These are phyloP conservation scores for Ramichloridium luteum DNA, from an alignment of 2,329 filamentous ascomycete genomes.

Conservation along the genomic window DNA sequence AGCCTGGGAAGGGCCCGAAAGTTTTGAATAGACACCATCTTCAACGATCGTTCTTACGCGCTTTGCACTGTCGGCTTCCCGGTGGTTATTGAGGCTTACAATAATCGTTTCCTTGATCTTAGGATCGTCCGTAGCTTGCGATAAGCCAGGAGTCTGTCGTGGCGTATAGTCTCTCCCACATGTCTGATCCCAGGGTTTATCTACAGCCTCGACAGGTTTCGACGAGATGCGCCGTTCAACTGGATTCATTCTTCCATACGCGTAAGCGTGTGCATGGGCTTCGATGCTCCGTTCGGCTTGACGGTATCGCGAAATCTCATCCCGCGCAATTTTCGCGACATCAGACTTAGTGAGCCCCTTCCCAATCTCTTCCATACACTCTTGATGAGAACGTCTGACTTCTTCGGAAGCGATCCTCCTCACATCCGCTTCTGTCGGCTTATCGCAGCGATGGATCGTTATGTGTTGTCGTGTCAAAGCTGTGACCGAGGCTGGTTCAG, in stretches of 20 bases:
- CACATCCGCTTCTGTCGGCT: neutral
- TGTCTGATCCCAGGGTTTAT: constrained; percentile 8
- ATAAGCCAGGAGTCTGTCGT: too few relatives aligned
- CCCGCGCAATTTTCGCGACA: constrained; percentile 22
- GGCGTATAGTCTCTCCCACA: too few relatives aligned
- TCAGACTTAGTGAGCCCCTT: constrained; percentile 13
- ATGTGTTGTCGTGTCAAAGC: neutral
- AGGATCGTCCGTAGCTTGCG: too few relatives aligned
- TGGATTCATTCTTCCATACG: constrained; percentile 21
- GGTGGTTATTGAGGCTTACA: neutral
- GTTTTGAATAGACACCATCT: too few relatives aligned
- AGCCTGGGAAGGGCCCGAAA: too few relatives aligned
- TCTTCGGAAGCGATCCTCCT: neutral
- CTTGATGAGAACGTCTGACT: neutral
- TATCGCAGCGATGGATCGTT: neutral
- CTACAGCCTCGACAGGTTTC: constrained; percentile 9
- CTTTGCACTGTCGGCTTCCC: too few relatives aligned
- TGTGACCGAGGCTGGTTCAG: neutral
- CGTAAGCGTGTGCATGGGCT: constrained; percentile 19
- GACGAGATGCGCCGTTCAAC: constrained; percentile 16
- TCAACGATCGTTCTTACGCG: too few relatives aligned
- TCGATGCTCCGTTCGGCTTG: constrained; percentile 24
- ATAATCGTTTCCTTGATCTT: neutral
- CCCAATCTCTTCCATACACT: neutral
- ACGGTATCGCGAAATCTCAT: constrained; percentile 24